phyloP scores from a whole-genome alignment of 305 asterid genomes.

The Fraxinus ornus region DNA sequence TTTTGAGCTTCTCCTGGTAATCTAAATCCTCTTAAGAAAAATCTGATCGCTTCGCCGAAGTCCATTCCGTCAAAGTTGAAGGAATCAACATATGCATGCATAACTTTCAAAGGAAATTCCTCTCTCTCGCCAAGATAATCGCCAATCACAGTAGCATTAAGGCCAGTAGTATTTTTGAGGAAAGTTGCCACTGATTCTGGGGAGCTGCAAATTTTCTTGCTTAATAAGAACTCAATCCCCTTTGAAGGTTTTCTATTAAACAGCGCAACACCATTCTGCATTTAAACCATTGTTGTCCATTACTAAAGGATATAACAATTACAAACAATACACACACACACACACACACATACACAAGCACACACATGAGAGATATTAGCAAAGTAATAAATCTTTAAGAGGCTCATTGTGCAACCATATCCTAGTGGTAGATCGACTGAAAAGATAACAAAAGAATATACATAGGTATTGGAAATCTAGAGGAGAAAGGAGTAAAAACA shows the following conservation, averaged over 20 bases:
- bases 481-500: conserved; percentile 14
- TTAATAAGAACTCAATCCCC: conserved; percentile 87
- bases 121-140: conserved; percentile 98
- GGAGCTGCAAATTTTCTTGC: conserved; percentile 73
- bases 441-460: conserved; percentile 12
- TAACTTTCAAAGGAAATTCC: conserved; percentile 88
- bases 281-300: conserved; percentile 32
- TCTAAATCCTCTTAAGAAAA: conserved; percentile 90
- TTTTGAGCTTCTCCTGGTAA: conserved; percentile 99
- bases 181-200: conserved; percentile 91
- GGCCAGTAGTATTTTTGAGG: conserved; percentile 82
- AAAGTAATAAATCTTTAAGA: conserved; percentile 9
- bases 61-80: conserved; percentile 85
- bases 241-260: conserved; percentile 94
- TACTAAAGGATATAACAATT: conserved; percentile 23
- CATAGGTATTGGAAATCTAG: neutral
- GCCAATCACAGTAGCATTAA: conserved; percentile 87
- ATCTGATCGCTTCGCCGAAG: conserved; percentile 94
- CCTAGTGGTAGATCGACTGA: conserved; percentile 9
- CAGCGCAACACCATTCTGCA: conserved; percentile 94
- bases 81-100: conserved; percentile 99
- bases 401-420: conserved; percentile 16
- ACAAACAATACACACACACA: neutral
- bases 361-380: conserved; percentile 1
- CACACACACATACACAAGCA: neutral